A percentile compares a stretch with the other conserved stretches of the same genome.
Evolutionary conservation across 164 flowering plant genomes (phyloP).

Genomic region (Chloranthus sessilifolius): DNA sequence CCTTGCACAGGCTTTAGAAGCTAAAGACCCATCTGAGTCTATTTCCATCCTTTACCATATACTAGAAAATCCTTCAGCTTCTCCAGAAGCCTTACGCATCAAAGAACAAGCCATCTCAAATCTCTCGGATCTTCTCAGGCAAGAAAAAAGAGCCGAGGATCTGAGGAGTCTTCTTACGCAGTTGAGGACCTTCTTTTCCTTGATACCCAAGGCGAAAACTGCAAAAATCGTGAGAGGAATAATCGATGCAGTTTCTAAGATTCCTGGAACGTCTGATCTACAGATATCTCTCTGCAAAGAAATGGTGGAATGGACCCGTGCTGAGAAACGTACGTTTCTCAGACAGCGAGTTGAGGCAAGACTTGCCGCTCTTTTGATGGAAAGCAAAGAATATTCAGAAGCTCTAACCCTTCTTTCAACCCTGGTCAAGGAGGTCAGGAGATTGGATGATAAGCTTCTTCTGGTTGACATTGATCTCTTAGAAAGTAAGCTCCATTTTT

Average conservation of each 20-base stretch:
- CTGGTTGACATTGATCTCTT: constrained; percentile 56
- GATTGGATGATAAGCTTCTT: constrained; percentile 56
- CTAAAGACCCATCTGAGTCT: constrained; percentile 36
- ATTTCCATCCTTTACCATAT: constrained; percentile 41
- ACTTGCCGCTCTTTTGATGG: constrained; percentile 29
- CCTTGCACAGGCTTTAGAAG: constrained; percentile 47
- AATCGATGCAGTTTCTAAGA: constrained; percentile 56
- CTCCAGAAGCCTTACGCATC: constrained; percentile 45
- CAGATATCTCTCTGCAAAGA: constrained; percentile 58
- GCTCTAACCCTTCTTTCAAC: constrained; percentile 40
- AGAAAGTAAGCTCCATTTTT: constrained; percentile 33
- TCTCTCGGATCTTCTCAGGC: constrained; percentile 48
- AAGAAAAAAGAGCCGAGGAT: constrained; percentile 56
- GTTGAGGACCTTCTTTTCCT: constrained; percentile 50
- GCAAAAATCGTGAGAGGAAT: constrained; percentile 60
- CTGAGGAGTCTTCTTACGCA: constrained; percentile 52
- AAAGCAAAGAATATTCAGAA: constrained; percentile 37
- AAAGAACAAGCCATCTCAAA: constrained; percentile 55
- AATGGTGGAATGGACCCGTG: constrained; percentile 66
- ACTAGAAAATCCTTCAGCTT: constrained; percentile 50
- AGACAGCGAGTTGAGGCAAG: constrained; percentile 57
- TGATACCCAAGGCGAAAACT: constrained; percentile 61
- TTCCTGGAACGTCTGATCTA: constrained; percentile 51
- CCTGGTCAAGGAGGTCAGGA: constrained; percentile 39
- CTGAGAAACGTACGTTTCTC: constrained; percentile 60